Percentiles rank a stretch among this genome's conserved stretches.
These are phyloP conservation scores for Penicillium paneum DNA, from an alignment of 2,329 filamentous ascomycete genomes.

Conservation along the genomic window DNA sequence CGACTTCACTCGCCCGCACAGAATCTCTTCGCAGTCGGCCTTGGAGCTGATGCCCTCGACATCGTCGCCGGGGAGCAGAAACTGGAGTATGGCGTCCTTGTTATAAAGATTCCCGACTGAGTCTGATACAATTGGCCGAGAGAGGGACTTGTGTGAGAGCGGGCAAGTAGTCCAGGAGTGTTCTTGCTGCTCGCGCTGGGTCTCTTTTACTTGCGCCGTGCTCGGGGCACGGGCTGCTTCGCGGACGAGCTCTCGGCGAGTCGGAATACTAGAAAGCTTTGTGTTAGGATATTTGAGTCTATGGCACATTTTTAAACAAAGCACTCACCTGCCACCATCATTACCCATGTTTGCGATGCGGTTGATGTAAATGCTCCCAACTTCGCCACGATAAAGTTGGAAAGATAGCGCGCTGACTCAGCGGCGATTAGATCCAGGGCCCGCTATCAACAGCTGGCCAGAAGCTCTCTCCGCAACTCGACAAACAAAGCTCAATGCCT, in stretches of 20 bases:
- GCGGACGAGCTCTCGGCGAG: slow-evolving; percentile 91
- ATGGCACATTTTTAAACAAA: background rate
- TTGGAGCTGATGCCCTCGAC: slow-evolving; percentile 53
- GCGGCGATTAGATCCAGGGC: slow-evolving; percentile 27
- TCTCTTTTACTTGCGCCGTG: slow-evolving; percentile 82
- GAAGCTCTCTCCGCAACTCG: slow-evolving; percentile 36
- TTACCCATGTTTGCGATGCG: slow-evolving; percentile 71
- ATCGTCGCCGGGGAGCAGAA: slow-evolving; percentile 56
- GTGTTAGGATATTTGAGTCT: background rate
- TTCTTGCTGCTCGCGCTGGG: slow-evolving; percentile 75
- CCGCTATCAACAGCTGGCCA: slow-evolving; percentile 39
- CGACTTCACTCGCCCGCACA: slow-evolving; percentile 66
- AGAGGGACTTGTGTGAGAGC: slow-evolving; percentile 73
- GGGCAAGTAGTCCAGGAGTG: slow-evolving; percentile 87
- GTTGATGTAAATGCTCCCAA: slow-evolving; percentile 1
- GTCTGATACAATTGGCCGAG: slow-evolving; percentile 77
- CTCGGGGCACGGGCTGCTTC: slow-evolving; percentile 81
- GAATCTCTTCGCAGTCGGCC: slow-evolving; percentile 60
- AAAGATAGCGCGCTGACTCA: slow-evolving; percentile 33
- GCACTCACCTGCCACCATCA: slow-evolving; percentile 72
- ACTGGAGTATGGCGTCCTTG: slow-evolving; percentile 81
- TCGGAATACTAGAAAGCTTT: slow-evolving; percentile 67
- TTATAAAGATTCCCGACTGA: slow-evolving; percentile 83
- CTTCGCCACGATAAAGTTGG: slow-evolving; percentile 17
- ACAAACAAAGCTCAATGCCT: slow-evolving; percentile 34